Evolutionary conservation across 73 alveolate genomes (phyloP).

Genomic region (Tetrahymena thermophila): DNA sequence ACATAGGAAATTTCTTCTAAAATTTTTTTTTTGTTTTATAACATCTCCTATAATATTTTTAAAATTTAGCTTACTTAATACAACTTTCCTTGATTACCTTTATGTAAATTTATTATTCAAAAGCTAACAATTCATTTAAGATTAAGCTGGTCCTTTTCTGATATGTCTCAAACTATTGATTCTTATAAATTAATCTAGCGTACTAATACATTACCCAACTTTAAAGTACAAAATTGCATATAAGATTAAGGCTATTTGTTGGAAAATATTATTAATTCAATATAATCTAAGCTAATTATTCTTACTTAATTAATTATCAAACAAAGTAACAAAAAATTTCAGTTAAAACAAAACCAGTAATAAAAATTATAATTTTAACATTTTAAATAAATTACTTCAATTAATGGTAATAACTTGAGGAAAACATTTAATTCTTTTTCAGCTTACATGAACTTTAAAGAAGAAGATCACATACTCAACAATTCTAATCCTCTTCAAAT

Average conservation of each 20-base stretch:
- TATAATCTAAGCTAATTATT: too few relatives aligned
- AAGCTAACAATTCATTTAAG: neutral
- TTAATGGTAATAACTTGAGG: neutral
- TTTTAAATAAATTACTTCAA: too few relatives aligned
- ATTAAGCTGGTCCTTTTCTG: neutral
- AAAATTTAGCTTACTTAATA: neutral
- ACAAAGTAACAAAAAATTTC: neutral
- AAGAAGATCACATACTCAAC: neutral
- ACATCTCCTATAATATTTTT: neutral
- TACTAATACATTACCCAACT: neutral
- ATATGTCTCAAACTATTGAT: neutral
- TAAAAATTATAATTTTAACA: too few relatives aligned
- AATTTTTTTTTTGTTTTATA: too few relatives aligned
- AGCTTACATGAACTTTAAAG: too few relatives aligned
- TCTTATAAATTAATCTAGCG: neutral
- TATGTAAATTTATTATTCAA: neutral
- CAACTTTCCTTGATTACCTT: neutral
- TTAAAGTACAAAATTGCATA: too few relatives aligned
- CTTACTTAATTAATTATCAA: neutral
- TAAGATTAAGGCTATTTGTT: neutral
- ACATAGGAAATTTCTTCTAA: neutral
- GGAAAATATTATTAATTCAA: neutral
- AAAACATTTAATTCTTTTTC: neutral
- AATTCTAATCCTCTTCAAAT: too few relatives aligned
- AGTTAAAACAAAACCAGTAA: neutral